phyloP scores from a whole-genome alignment of 1,284 basidiomycete genomes.

The Moniliella sp. region DNA sequence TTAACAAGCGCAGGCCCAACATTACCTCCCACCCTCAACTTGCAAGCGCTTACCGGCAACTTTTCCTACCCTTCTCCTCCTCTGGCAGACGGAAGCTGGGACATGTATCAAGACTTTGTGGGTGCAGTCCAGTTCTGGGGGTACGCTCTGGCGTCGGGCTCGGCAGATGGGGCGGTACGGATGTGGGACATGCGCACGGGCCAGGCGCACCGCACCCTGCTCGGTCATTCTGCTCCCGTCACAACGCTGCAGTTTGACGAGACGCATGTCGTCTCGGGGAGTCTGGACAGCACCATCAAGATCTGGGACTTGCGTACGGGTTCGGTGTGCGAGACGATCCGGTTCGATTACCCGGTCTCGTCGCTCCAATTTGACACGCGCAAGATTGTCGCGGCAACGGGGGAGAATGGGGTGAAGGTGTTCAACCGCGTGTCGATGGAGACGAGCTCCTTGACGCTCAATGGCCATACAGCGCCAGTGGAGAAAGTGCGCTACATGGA shows the following conservation, averaged over 20 bases:
- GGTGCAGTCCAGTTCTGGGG: conserved; percentile 97
- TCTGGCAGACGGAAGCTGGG: conserved; percentile 66
- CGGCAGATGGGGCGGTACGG: conserved; percentile 80
- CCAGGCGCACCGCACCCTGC: conserved; percentile 74
- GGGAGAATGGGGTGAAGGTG: conserved; percentile 79
- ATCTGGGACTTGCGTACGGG: conserved; percentile 84
- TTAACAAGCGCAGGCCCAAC: background rate
- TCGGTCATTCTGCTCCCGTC: conserved; percentile 79
- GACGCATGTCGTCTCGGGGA: conserved; percentile 69
- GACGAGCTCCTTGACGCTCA: conserved; percentile 58
- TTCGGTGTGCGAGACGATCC: conserved; percentile 62
- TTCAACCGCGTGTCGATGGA: conserved; percentile 88
- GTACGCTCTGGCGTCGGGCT: conserved; percentile 84
- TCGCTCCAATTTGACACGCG: conserved; percentile 76
- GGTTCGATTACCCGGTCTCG: conserved; percentile 74
- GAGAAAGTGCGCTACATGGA: conserved; percentile 86
- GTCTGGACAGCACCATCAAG: conserved; percentile 59
- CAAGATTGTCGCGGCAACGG: conserved; percentile 77
- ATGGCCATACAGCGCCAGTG: conserved; percentile 77
- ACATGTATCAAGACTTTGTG: conserved; percentile 90
- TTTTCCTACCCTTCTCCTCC: conserved; percentile 51
- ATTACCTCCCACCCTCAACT: no score
- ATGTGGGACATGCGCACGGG: conserved; percentile 99
- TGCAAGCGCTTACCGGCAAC: conserved; percentile 41
- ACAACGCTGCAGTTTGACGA: conserved; percentile 95